Evolutionary conservation across 2,329 filamentous ascomycete species (phyloP).

Genomic region (Bipolaris bicolor): DNA sequence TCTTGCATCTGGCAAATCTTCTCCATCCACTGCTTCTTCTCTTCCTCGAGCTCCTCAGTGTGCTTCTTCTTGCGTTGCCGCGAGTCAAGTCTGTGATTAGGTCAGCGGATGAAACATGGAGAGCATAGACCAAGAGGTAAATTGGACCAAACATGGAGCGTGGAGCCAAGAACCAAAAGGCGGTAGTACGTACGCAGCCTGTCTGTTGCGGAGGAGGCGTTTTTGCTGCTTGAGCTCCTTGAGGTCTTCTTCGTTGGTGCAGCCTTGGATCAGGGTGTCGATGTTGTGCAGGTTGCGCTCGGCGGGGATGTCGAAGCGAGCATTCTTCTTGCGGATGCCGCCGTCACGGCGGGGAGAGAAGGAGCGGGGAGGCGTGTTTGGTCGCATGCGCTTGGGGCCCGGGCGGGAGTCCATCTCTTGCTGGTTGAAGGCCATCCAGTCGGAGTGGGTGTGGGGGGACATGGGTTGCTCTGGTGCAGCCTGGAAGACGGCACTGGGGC

Average conservation of each 20-base stretch:
- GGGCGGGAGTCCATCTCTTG: constrained; percentile 58
- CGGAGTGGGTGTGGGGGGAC: constrained; percentile 68
- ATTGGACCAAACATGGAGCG: constrained; percentile 38
- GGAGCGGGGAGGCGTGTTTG: constrained; percentile 71
- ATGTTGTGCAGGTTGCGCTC: constrained; percentile 95
- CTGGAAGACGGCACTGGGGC: constrained; percentile 59
- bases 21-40: constrained; percentile 89
- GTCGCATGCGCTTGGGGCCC: constrained; percentile 63
- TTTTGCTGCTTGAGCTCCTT: constrained; percentile 99
- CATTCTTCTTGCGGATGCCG: constrained; percentile 98
- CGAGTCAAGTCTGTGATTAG: constrained; percentile 77
- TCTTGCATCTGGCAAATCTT: constrained; percentile 81
- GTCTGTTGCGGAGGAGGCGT: constrained; percentile 88
- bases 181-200: constrained; percentile 77
- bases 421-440: constrained; percentile 60
- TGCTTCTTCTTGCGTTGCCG: constrained; percentile 98
- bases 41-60: constrained; percentile 93
- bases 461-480: constrained; percentile 56
- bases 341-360: constrained; percentile 81
- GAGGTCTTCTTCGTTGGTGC: constrained; percentile 88
- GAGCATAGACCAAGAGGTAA: constrained; percentile 39
- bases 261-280: constrained; percentile 87
- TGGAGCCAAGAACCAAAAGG: constrained; percentile 54
- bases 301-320: constrained; percentile 93
- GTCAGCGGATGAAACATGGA: constrained; percentile 46